Base-by-base conservation (phyloP, 2,329 filamentous ascomycete species). In the Neurospora sp. region DNA sequence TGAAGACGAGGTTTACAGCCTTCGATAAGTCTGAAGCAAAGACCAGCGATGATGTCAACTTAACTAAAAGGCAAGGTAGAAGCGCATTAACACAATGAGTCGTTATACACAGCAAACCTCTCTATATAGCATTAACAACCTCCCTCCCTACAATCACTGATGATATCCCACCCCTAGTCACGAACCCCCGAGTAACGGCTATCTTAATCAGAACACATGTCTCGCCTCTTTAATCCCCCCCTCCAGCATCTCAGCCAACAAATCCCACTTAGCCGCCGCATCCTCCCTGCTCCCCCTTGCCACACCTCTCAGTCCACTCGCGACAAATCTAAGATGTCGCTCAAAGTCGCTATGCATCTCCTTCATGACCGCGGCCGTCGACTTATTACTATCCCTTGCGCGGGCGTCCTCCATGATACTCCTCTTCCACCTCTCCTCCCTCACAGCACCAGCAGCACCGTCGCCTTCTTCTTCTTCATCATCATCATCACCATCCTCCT, bases 161-260 rank as follows among this genome's bases (percentile, higher is more conserved):
- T 28, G 19, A 62, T 5, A 62, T 33, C 2, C 23, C 52, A 17
- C 4, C 7, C 1, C 52, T n/a, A 36, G 13, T 28, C 6, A 33
- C 19, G 19, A 15, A 3, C 43, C 7, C 15, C 7, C 52, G 1
- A 17, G 52, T 62, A n/a, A 38, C 62, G 19, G 33, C 17, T 68
- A 42, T 62, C 52, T 2, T 36, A 28, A 17, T 62, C 23, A 62
- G 23, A 62, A 62, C 2, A 62, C 52, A 62, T 62, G 52, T n/a
- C 52, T 62, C 28, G 52, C 28, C 43, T 74, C 73, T 67, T 74
- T 73, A 19, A 79, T 73, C 58, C 82, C 81, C 76, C 84, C 84
- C 75, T 94, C 91, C 66, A 97, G 79, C 82, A 91, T 91, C 78
- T 97, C 93, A 0, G 91, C 93, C 71, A 97, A 78, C 71, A 91